Base-by-base conservation (phyloP, 305 asterid genomes). In the Striga hermonthica region DNA sequence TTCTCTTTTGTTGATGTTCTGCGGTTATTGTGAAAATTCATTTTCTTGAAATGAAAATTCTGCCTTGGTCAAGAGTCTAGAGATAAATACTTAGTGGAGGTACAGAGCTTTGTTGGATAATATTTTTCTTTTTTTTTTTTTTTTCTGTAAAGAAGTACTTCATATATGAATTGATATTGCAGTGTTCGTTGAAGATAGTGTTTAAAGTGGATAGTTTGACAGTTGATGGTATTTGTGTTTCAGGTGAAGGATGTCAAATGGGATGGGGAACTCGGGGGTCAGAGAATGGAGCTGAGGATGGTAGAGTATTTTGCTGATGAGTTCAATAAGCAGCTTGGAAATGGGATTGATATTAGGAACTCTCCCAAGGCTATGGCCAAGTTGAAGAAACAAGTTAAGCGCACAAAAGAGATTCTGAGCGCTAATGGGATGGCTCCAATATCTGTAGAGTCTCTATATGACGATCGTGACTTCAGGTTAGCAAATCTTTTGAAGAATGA, bases 161-260 rank as follows among this genome's bases (percentile, higher is more conserved):
- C 31, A 22, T 22, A 22, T 22, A 0, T 22, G 31, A 22, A 22
- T 22, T 22, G 31, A 22, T 22, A 22, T 22, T 22, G 31, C 2
- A 22, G 31, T 0, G 31, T 22, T 22, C 31, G 31, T 22, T 22
- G 31, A 22, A 22, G 31, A 22, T 22, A 2, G 31, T 22, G 1
- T 22, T 39, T 66, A 52, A 11, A 9, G 40, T 53, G 35, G 53
- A 50, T 49, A 62, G 69, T 66, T 57, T 82, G 69, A 75, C 64
- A 56, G 68, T 13, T 72, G 61, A 37, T 63, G 12, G 5, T 56
- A 41, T 5, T 56, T 56, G 4, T 56, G 67, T 66, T 74, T 69
- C 84, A 91, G 98, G 97, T 90, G 75, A 88, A 84, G 85, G 99
- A 90, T 80, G 99, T 90, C 60, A 82, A 82, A 79, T 93, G 99